Percentiles rank a stretch among this genome's conserved stretches.
phyloP scores from a whole-genome alignment of 371 early-diverging fungal genomes.

The Mortierella sp. region DNA sequence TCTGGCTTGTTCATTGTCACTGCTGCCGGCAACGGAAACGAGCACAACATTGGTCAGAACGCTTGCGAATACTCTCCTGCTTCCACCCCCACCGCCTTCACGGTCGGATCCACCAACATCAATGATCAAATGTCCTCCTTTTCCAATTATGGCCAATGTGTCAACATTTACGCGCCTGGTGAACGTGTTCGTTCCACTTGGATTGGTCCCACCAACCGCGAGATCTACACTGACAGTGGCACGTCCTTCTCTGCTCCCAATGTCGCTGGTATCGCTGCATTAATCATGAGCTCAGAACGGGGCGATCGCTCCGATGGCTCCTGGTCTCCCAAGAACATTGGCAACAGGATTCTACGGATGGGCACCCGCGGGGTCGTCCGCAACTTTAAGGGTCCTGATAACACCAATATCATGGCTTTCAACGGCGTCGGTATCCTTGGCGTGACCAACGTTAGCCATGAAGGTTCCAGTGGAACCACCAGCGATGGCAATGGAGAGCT shows the following conservation, averaged over 20 bases:
- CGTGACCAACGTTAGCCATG: not conserved
- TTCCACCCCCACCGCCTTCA: constrained; percentile 62
- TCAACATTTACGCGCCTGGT: constrained; percentile 75
- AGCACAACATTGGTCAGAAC: constrained; percentile 61
- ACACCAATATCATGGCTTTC: constrained; percentile 50
- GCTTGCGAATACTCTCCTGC: constrained; percentile 75
- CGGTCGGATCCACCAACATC: constrained; percentile 72
- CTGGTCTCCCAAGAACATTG: constrained; percentile 42
- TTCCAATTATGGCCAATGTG: constrained; percentile 81
- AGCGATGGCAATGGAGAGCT: not conserved
- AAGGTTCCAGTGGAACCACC: constrained; percentile 13
- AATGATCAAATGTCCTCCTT: constrained; percentile 73
- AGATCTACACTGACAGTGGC: constrained; percentile 72
- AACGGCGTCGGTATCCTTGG: constrained; percentile 47
- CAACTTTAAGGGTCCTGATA: constrained; percentile 44
- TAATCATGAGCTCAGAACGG: constrained; percentile 57
- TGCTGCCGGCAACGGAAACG: constrained; percentile 75
- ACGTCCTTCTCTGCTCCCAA: constrained; percentile 89
- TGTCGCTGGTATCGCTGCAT: constrained; percentile 79
- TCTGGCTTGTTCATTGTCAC: constrained; percentile 64
- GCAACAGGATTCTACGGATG: constrained; percentile 45
- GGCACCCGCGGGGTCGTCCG: constrained; percentile 42
- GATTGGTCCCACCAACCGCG: constrained; percentile 55
- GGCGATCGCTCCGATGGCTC: constrained; percentile 46
- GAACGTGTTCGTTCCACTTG: constrained; percentile 61